Conservation (phyloP, 2,329 filamentous ascomycete genomes). For the Juglanconis oblonga region DNA sequence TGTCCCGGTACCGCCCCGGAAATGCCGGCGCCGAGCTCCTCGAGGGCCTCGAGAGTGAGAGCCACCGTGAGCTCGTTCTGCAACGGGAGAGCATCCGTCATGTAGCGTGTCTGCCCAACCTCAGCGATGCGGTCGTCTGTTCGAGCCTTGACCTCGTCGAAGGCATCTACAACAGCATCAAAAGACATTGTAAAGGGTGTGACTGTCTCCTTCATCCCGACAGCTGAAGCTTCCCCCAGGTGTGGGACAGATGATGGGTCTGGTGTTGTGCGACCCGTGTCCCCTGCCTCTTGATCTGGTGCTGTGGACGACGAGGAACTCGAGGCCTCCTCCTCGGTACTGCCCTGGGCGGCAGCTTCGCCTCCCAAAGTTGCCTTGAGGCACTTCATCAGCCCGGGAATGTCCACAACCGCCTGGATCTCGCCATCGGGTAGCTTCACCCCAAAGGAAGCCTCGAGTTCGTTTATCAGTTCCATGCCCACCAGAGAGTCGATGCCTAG, state of each 20-base stretch:
- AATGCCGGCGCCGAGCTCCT: slow-evolving; percentile 28
- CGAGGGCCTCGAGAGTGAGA: slow-evolving; percentile 33
- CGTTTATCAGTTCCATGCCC: slow-evolving; percentile 44
- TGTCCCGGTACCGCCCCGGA: slow-evolving; percentile 24
- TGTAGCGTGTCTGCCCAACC: slow-evolving; percentile 8
- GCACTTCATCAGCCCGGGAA: slow-evolving; percentile 4
- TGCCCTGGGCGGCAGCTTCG: not conserved
- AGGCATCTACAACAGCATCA: not conserved
- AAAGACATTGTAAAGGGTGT: not conserved
- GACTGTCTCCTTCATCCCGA: not conserved
- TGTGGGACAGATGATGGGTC: not conserved
- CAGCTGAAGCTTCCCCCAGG: not conserved
- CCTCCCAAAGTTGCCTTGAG: not conserved
- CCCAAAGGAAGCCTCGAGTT: slow-evolving; percentile 37
- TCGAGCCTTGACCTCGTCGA: not conserved
- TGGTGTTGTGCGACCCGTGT: not conserved
- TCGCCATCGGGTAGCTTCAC: slow-evolving; percentile 20
- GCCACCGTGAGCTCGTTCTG: slow-evolving; percentile 23
- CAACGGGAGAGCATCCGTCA: not conserved
- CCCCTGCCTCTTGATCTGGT: not conserved
- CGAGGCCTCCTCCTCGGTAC: not conserved
- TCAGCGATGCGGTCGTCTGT: slow-evolving; percentile 1
- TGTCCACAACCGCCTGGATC: not conserved
- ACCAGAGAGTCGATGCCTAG: slow-evolving; percentile 49
- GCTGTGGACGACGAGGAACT: too few relatives aligned